Evolutionary conservation across 2,329 filamentous ascomycete species (phyloP).

Genomic region (Mycocentrospora acerina): DNA sequence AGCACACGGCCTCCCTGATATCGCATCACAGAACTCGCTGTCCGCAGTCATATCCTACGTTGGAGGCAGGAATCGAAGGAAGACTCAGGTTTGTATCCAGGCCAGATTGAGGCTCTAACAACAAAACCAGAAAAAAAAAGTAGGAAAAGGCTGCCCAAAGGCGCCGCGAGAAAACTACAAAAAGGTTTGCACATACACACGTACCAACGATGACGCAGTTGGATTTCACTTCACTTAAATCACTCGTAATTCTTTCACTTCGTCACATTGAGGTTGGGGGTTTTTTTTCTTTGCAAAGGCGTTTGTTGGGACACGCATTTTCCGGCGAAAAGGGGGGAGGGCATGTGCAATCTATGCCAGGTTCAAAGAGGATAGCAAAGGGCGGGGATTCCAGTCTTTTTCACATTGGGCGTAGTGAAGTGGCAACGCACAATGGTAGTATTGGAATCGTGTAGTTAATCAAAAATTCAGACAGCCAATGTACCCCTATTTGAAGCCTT

Average conservation of each 20-base stretch:
- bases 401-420: no score
- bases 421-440: not conserved
- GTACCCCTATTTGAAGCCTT: conserved; percentile 24
- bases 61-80: not conserved
- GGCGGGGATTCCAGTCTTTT: not conserved
- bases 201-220: conserved; percentile 1
- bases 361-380: not conserved
- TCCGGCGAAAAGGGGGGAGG: conserved; percentile 4
- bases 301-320: conserved; percentile 10
- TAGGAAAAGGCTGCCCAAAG: conserved; percentile 20
- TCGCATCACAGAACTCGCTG: no score
- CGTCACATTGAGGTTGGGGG: conserved; percentile 1
- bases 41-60: no score
- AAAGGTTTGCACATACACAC: conserved; percentile 10
- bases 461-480: conserved; percentile 18
- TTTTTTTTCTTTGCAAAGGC: conserved; percentile 2
- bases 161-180: conserved; percentile 4
- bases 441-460: conserved; percentile 19
- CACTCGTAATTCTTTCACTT: conserved; percentile 5
- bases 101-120: conserved; percentile 15
- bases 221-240: conserved; percentile 4
- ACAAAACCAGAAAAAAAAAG: conserved; percentile 32
- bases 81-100: conserved; percentile 17
- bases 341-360: not conserved
- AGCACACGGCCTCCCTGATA: conserved; percentile 12